Conservation (phyloP, 2,329 filamentous ascomycete species). For the Verticillium nonalfalfae region DNA sequence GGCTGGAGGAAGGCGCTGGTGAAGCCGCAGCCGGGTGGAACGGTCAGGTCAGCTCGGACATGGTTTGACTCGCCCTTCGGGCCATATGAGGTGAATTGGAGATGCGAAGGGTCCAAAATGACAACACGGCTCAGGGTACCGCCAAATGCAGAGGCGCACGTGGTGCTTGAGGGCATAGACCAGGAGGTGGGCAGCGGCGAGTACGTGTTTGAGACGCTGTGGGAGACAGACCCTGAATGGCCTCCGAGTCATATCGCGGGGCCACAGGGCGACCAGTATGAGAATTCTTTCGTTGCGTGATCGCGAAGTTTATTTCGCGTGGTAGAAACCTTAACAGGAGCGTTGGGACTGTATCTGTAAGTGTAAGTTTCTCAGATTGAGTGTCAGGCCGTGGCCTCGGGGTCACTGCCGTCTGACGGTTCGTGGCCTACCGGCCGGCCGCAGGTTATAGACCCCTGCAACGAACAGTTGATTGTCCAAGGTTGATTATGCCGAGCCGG, state of each 20-base stretch:
- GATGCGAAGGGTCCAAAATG: neutral
- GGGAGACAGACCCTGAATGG: neutral
- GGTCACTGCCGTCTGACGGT: neutral
- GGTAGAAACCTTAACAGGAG: neutral
- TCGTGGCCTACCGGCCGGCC: neutral
- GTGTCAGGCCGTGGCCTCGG: neutral
- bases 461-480: neutral
- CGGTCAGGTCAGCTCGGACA: slow-evolving; percentile 2
- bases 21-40: slow-evolving; percentile 2
- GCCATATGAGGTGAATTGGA: neutral
- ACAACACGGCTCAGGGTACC: slow-evolving; percentile 3
- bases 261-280: neutral
- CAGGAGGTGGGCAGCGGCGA: neutral
- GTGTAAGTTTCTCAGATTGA: neutral
- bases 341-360: neutral
- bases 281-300: neutral
- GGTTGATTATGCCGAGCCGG: neutral
- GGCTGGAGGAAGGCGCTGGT: slow-evolving; percentile 15
- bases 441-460: neutral
- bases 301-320: neutral
- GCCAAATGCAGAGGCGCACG: slow-evolving; percentile 1
- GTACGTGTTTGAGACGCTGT: neutral
- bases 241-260: neutral
- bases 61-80: slow-evolving; percentile 4
- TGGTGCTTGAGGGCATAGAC: slow-evolving; percentile 3